Conservation (phyloP, 345 rosid species). For the Cardamine resedifolia region DNA sequence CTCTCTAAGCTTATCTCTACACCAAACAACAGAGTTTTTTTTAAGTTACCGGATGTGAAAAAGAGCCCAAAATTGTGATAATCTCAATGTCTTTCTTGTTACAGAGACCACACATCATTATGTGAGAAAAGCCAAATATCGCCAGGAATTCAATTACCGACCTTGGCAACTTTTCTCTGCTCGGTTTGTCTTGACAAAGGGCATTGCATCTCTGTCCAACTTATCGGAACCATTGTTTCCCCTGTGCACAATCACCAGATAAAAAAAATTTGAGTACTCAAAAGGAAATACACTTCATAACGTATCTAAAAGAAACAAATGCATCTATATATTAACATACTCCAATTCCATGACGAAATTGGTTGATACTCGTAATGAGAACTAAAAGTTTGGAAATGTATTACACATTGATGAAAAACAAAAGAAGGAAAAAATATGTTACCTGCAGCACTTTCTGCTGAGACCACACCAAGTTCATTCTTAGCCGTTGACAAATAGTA, state of each 20-base stretch:
- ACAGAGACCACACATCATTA: slow-evolving; percentile 5
- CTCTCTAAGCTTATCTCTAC: slow-evolving; percentile 10
- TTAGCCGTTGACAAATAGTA: slow-evolving; percentile 88
- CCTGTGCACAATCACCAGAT: slow-evolving; percentile 49
- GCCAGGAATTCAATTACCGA: slow-evolving; percentile 44
- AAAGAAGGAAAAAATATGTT: slow-evolving; percentile 18
- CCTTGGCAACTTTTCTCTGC: slow-evolving; percentile 88
- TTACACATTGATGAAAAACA: background rate
- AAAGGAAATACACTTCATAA: background rate
- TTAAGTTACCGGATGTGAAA: background rate
- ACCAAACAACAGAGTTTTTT: background rate
- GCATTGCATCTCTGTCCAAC: slow-evolving; percentile 98
- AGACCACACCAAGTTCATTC: slow-evolving; percentile 88
- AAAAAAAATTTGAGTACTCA: background rate
- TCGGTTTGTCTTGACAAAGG: slow-evolving; percentile 82
- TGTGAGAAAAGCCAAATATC: background rate
- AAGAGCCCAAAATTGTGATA: slow-evolving; percentile 3
- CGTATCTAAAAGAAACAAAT: background rate
- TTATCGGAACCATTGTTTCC: slow-evolving; percentile 82
- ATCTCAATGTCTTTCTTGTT: background rate
- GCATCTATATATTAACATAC: background rate
- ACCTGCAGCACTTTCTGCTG: slow-evolving; percentile 90
- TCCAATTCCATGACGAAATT: background rate
- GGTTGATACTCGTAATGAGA: background rate
- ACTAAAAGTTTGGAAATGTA: background rate